Evolutionary conservation across 1,284 basidiomycete genomes (phyloP).

Genomic region (Pisolithus thermaeus): DNA sequence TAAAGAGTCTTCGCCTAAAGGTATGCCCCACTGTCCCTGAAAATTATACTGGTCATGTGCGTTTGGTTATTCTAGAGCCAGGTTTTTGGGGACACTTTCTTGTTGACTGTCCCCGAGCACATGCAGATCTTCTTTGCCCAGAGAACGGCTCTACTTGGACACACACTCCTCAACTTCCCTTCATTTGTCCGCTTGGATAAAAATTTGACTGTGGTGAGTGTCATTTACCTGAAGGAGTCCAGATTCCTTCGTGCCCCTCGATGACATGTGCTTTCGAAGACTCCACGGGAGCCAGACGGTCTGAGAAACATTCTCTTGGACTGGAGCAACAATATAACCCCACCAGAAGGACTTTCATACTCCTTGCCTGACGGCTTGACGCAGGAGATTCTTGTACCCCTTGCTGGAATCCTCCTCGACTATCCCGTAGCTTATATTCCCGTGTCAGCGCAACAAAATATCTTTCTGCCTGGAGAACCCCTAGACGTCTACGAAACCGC

Average conservation of each 20-base stretch:
- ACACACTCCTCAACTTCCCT: constrained; percentile 6
- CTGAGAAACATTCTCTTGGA: constrained; percentile 12
- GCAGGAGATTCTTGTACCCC: constrained; percentile 32
- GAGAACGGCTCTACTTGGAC: constrained; percentile 20
- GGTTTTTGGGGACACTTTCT: constrained; percentile 31
- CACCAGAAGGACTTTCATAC: constrained; percentile 13
- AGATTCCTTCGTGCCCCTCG: neutral
- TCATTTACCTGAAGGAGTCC: neutral
- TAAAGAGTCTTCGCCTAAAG: constrained; percentile 20
- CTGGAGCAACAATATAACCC: constrained; percentile 17
- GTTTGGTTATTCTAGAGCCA: constrained; percentile 12
- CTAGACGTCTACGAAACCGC: constrained; percentile 45
- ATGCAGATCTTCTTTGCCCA: constrained; percentile 44
- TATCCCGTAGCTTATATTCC: constrained; percentile 55
- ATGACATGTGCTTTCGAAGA: constrained; percentile 6
- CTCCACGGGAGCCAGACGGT: constrained; percentile 1
- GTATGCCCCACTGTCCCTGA: constrained; percentile 11
- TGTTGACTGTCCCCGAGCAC: constrained; percentile 36
- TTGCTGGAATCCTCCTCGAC: constrained; percentile 51
- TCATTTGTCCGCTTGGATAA: constrained; percentile 19
- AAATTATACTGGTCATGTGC: neutral
- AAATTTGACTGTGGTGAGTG: constrained; percentile 18
- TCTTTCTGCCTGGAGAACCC: constrained; percentile 37
- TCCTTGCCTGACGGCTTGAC: constrained; percentile 23
- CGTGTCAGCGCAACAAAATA: constrained; percentile 22